Conservation (phyloP, 768 basidiomycete genomes). For the Russula lepida region DNA sequence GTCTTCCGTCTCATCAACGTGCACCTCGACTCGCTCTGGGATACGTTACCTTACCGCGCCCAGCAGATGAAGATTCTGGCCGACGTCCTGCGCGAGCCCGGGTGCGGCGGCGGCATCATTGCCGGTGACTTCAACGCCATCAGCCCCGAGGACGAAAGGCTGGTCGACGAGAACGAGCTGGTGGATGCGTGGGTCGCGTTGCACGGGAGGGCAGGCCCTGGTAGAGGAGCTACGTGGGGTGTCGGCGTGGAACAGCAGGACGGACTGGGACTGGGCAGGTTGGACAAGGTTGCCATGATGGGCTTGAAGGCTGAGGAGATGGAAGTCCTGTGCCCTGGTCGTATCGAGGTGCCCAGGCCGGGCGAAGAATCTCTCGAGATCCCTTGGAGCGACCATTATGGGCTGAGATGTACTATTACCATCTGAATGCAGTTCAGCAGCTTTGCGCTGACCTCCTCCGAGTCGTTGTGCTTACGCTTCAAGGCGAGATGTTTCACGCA, state of each 20-base stretch:
- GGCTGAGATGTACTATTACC: conserved; percentile 29
- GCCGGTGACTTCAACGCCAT: conserved; percentile 26
- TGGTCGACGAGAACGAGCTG: conserved; percentile 32
- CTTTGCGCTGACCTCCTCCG: too few relatives aligned
- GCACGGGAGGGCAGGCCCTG: conserved; percentile 25
- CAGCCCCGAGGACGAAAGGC: conserved; percentile 29
- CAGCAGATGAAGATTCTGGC: conserved; percentile 28
- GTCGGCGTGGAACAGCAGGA: conserved; percentile 26
- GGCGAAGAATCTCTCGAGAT: conserved; percentile 12
- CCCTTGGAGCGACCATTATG: conserved; percentile 34
- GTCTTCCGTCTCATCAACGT: conserved; percentile 33
- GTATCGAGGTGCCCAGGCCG: conserved; percentile 21
- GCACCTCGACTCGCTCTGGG: conserved; percentile 30
- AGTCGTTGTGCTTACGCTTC: too few relatives aligned
- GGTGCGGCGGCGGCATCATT: conserved; percentile 33
- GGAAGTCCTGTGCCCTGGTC: conserved; percentile 31
- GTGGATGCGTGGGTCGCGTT: conserved; percentile 37
- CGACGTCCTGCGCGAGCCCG: conserved; percentile 32
- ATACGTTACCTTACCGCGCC: conserved; percentile 13
- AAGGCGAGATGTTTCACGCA: too few relatives aligned
- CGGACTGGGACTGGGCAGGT: conserved; percentile 21
- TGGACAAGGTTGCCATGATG: conserved; percentile 35
- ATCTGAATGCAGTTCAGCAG: conserved; percentile 7
- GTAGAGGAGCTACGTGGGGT: conserved; percentile 36
- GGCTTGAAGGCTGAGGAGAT: conserved; percentile 31